These are phyloP conservation scores for Lablab purpureus DNA, from an alignment of 306 rosid genomes.

Conservation along the genomic window DNA sequence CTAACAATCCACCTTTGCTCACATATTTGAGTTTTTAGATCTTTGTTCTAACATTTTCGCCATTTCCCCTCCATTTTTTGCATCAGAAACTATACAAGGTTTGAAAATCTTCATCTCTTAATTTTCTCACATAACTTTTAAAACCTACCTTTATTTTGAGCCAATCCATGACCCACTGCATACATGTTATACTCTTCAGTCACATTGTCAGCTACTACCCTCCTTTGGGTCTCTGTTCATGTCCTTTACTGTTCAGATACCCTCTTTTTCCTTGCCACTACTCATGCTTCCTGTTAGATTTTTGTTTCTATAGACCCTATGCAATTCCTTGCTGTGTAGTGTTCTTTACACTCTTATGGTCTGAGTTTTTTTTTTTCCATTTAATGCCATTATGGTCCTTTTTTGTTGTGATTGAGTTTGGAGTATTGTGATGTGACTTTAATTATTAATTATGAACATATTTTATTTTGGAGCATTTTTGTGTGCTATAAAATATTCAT, in stretches of 20 bases:
- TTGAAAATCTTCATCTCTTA: constrained; percentile 13
- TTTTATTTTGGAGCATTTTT: not conserved
- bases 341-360: not conserved
- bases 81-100: not conserved
- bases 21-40: not conserved
- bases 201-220: not conserved
- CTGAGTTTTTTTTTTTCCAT: not conserved
- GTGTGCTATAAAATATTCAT: not conserved
- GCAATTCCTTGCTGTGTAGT: not conserved
- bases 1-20: not conserved
- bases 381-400: not conserved
- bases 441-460: not conserved
- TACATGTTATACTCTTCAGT: not conserved
- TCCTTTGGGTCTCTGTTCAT: not conserved
- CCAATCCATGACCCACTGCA: not conserved
- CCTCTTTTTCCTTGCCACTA: not conserved
- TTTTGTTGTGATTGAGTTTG: not conserved
- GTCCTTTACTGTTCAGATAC: not conserved
- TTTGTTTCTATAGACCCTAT: constrained; percentile 1
- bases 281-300: not conserved
- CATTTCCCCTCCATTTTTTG: constrained; percentile 6
- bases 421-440: constrained; percentile 3
- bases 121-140: not conserved
- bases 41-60: not conserved
- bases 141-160: not conserved